phyloP scores from a whole-genome alignment of 768 basidiomycete genomes.

The Chiua virens region DNA sequence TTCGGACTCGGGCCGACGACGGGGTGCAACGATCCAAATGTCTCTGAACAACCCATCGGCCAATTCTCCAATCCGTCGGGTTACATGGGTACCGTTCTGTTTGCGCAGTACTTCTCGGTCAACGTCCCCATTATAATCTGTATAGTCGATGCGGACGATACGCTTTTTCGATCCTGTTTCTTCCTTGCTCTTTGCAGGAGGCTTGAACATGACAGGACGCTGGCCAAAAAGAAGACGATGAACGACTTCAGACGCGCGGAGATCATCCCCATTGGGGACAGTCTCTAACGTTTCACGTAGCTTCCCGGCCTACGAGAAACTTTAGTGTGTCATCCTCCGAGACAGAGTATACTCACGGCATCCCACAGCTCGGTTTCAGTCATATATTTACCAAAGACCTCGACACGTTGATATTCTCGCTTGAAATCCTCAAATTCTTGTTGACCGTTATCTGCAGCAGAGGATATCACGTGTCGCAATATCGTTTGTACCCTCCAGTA shows the following conservation, averaged over 20 bases:
- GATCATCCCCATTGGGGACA: slow-evolving; percentile 16
- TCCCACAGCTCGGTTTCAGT: slow-evolving; percentile 29
- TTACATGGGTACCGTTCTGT: slow-evolving; percentile 60
- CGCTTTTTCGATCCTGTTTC: background rate
- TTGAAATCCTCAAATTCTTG: slow-evolving; percentile 38
- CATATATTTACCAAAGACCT: slow-evolving; percentile 18
- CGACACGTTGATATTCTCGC: slow-evolving; percentile 22
- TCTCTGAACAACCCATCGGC: slow-evolving; percentile 56
- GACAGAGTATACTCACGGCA: slow-evolving; percentile 13
- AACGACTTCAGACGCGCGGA: slow-evolving; percentile 23
- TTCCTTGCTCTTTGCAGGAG: slow-evolving; percentile 2
- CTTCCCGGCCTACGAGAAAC: slow-evolving; percentile 16
- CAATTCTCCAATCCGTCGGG: slow-evolving; percentile 54
- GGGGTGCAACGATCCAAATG: slow-evolving; percentile 53
- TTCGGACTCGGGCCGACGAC: slow-evolving; percentile 21
- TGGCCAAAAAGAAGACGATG: slow-evolving; percentile 13
- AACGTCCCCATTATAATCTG: slow-evolving; percentile 37
- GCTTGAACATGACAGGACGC: slow-evolving; percentile 14
- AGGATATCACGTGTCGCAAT: slow-evolving; percentile 47
- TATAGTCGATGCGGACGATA: slow-evolving; percentile 8
- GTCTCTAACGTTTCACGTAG: slow-evolving; percentile 23
- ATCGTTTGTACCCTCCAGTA: slow-evolving; percentile 55
- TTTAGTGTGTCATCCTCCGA: background rate
- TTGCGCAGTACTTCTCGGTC: slow-evolving; percentile 61
- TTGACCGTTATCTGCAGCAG: slow-evolving; percentile 22